A percentile compares a stretch with the other conserved stretches of the same genome.
Evolutionary conservation across 768 basidiomycete species (phyloP).

Genomic region (Amanita molliuscula): DNA sequence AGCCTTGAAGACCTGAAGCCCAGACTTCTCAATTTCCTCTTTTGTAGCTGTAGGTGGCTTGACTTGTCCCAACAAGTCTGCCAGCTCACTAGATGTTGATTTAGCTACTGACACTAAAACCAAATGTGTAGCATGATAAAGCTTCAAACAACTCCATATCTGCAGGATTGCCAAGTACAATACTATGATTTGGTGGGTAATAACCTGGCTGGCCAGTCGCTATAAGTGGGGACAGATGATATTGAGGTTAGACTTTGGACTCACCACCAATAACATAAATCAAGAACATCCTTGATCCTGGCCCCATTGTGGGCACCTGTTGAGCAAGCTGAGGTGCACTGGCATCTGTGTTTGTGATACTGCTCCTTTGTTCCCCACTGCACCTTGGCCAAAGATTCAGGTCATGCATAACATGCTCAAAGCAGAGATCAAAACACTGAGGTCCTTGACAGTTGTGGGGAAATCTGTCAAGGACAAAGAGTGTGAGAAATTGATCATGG

Average conservation of each 20-base stretch:
- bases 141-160: conserved; percentile 75
- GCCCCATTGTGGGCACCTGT: conserved; percentile 9
- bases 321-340: conserved; percentile 10
- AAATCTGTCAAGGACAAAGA: conserved; percentile 56
- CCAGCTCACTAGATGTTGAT: conserved; percentile 53
- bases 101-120: conserved; percentile 4
- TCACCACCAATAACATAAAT: conserved; percentile 84
- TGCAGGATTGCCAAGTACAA: conserved; percentile 71
- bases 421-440: conserved; percentile 56
- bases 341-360: conserved; percentile 4
- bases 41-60: conserved; percentile 77
- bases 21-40: conserved; percentile 80
- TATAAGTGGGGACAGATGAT: not conserved
- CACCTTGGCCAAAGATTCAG: conserved; percentile 39
- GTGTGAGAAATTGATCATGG: conserved; percentile 72
- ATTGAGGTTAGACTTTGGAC: conserved; percentile 10
- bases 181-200: conserved; percentile 83
- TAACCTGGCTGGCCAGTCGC: conserved; percentile 44
- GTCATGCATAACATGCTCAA: conserved; percentile 47
- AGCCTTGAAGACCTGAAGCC: conserved; percentile 65
- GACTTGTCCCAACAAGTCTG: conserved; percentile 71
- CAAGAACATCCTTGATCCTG: conserved; percentile 65
- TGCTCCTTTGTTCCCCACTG: conserved; percentile 16
- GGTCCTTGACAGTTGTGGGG: conserved; percentile 64
- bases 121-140: conserved; percentile 31